Evolutionary conservation across 139 green algal species (phyloP), one percentile per base, ranked within the genome.

Genomic region (Coelastrella sp.): DNA sequence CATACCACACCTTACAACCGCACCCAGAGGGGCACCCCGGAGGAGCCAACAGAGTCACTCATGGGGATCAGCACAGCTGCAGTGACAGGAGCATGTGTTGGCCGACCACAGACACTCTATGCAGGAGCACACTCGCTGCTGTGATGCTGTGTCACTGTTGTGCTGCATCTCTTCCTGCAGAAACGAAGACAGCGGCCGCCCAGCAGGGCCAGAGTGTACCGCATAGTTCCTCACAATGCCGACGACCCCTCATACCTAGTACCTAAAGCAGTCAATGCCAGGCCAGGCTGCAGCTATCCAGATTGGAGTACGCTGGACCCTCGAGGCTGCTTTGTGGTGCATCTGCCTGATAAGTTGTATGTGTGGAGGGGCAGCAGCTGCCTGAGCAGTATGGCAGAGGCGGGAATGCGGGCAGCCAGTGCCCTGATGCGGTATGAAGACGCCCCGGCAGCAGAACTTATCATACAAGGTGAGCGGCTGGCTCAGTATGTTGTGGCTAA

Each of bases 171-270:
- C 61, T 70, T 15, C 14, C 4, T 63, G 81, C 81, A 91, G 88
- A 88, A 91, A 73, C 88, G 81, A n/a, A 80, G 68, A 9, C 20
- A 87, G 17, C 88, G 73, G 66, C 65, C 91, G 0, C 89, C 91
- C 20, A 85, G 61, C 17, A 68, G 82, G 6, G 80, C 90, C n/a
- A 93, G 96, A 10, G 25, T 98, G 60, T 98, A 96, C 89, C 91
- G 96, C 17, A 93, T 98, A 0, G 95, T 94, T 6, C 95, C 97
- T 0, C 96, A 98, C 78, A 97, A 91, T 25, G 6, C 90, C 6
- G 90, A 96, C 0, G 95, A 94, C 11, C 93, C 96, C 1, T 75
- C 70, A 20, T 96, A 95, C 88, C 87, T 98, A 8, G 91, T 95
- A 27, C 79, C 89, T 24, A 94, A 93, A 74, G 80, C 85, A 59